These are phyloP conservation scores for Chlamydomonas asymmetrica DNA, from an alignment of 139 green algal species.

Conservation along the genomic window DNA sequence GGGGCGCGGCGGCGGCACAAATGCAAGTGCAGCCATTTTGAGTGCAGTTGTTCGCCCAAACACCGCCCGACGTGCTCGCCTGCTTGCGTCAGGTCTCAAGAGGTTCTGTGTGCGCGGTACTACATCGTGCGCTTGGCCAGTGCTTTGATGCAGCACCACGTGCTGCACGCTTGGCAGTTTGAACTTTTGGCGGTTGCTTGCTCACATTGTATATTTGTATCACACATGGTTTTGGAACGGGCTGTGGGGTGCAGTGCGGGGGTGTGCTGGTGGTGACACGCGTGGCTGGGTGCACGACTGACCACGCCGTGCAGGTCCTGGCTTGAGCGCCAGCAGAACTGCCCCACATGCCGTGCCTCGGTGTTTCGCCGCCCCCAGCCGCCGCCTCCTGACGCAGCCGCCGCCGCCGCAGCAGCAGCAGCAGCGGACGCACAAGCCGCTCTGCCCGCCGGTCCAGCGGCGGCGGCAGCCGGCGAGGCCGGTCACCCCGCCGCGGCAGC, in stretches of 20 bases:
- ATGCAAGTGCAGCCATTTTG: too few relatives aligned
- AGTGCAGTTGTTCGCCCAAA: too few relatives aligned
- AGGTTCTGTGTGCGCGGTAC: too few relatives aligned
- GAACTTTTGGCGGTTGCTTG: not conserved
- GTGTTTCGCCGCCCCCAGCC: slow-evolving; percentile 62
- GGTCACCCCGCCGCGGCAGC: not conserved
- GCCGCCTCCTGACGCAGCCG: not conserved
- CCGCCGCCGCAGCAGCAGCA: slow-evolving; percentile 21
- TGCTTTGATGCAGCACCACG: not conserved
- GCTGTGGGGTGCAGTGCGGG: not conserved
- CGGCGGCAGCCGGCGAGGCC: not conserved
- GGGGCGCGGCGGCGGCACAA: too few relatives aligned
- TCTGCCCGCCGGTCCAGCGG: not conserved
- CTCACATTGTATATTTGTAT: too few relatives aligned
- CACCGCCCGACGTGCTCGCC: too few relatives aligned
- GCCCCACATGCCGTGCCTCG: slow-evolving; percentile 90
- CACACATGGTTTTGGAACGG: too few relatives aligned
- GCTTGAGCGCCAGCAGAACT: slow-evolving; percentile 97
- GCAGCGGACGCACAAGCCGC: slow-evolving; percentile 10
- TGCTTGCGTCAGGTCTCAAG: too few relatives aligned
- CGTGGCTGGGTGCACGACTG: not conserved
- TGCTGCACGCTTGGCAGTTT: not conserved
- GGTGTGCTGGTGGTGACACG: not conserved
- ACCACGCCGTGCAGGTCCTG: slow-evolving; percentile 69
- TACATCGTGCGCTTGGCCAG: not conserved